These are phyloP conservation scores for Alternaria sp. DNA, from an alignment of 2,329 filamentous ascomycete species.

Conservation along the genomic window DNA sequence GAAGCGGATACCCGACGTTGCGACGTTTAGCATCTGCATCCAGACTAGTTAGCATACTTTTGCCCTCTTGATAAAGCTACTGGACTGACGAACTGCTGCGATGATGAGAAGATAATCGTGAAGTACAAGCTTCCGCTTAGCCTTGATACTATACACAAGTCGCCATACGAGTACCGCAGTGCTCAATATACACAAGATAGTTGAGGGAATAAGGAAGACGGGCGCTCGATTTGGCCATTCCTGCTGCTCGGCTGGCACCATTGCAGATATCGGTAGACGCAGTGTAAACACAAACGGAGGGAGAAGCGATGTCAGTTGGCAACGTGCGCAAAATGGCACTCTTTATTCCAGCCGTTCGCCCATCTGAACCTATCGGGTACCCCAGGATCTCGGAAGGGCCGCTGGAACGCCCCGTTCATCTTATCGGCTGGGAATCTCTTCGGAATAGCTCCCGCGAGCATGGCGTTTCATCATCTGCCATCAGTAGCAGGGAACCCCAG, in stretches of 20 bases:
- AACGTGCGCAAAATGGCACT: not conserved
- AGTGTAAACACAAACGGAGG: not conserved
- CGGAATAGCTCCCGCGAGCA: not conserved
- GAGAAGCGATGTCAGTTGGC: not conserved
- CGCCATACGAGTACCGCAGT: conserved; percentile 28
- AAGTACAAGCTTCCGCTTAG: conserved; percentile 27
- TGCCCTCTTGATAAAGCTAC: not conserved
- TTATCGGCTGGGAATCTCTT: not conserved
- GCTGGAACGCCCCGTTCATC: not conserved
- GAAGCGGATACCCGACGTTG: conserved; percentile 20
- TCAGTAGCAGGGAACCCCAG: not conserved
- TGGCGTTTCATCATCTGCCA: not conserved
- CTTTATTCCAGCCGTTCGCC: not conserved
- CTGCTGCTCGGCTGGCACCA: conserved; percentile 11
- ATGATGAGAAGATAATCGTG: conserved; percentile 32
- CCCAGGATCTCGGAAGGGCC: not conserved
- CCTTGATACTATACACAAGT: conserved; percentile 23
- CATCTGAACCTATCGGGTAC: not conserved
- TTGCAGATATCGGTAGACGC: not conserved
- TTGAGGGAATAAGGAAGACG: conserved; percentile 22
- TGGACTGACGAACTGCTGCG: conserved; percentile 19
- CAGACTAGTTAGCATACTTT: not conserved
- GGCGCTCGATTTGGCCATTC: conserved; percentile 17
- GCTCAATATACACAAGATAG: conserved; percentile 21
- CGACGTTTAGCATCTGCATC: conserved; percentile 24